Base-by-base conservation (phyloP, 345 rosid genomes). In the Salix purpurea region DNA sequence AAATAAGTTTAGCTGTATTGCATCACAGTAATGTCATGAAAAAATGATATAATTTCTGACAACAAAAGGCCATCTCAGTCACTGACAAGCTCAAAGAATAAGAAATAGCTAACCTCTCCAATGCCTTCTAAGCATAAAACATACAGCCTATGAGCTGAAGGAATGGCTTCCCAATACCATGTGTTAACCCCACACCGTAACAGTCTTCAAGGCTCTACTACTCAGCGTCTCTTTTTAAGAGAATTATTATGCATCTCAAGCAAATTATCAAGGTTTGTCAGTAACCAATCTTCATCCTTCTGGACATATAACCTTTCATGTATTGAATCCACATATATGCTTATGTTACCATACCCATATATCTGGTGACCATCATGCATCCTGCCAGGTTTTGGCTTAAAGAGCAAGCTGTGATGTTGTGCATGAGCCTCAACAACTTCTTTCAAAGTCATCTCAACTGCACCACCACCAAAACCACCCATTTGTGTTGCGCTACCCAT, bases 381-480 rank as follows among this genome's bases (percentile, higher is more conserved):
- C 85, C 98, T 89, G 37, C 92, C 92, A 44, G 91, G 91, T 79
- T 96, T 96, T 26, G 91, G 92, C 79, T 79, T 89, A 78, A 91
- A 96, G 46, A 87, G 86, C 83, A 95, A 84, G 74, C 88, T 93
- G n/a, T 95, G 84, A 72, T 90, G 90, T 80, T 87, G 96, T 0
- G 98, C 99, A 84, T 86, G 89, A 28, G 90, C 84, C 87, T 93
- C 98, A 39, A 93, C 84, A 5, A 88, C 91, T 87, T 96, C 99
- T 83, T 87, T 93, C 86, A 96, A 77, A 72, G 87, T 91, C 90
- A 91, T 79, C 74, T 90, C 85, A 44, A 61, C 46, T 40, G 61
- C 77, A 6, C 72, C 74, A 24, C 32, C 84, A 39, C 77, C 83
- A n/a, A 23, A 44, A 79, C 79, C 76, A 77, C 85, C 87, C 84